Evolutionary conservation across 129 eudicot species (phyloP).

Genomic region (Tanacetum coccineum): DNA sequence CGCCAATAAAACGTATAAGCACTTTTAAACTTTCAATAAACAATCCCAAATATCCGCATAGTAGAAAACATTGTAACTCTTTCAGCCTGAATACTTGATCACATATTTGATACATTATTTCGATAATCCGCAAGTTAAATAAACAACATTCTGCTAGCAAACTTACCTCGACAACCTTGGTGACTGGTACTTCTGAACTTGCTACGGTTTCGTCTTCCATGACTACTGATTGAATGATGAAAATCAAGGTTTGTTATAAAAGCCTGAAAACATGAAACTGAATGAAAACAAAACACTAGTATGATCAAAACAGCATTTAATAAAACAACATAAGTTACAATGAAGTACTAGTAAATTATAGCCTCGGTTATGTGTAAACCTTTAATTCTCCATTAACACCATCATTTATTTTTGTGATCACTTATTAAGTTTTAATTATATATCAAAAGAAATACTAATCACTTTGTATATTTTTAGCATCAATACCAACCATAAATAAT

Average conservation of each 20-base stretch:
- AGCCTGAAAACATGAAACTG: constrained; percentile 19
- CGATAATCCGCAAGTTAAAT: background rate
- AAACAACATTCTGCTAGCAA: background rate
- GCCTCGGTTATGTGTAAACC: constrained; percentile 17
- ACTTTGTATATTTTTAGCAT: background rate
- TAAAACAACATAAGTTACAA: constrained; percentile 18
- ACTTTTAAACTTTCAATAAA: no score
- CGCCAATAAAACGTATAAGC: no score
- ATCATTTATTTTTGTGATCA: constrained; percentile 4
- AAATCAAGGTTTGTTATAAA: constrained; percentile 3
- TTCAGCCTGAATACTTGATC: constrained; percentile 13
- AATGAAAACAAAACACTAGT: constrained; percentile 1
- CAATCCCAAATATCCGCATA: no score
- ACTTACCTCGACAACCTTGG: constrained; percentile 49
- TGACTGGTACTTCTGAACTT: constrained; percentile 51
- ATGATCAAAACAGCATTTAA: background rate
- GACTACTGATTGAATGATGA: constrained; percentile 10
- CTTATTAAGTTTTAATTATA: background rate
- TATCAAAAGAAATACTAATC: background rate
- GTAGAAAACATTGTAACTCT: background rate
- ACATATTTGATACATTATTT: constrained; percentile 2
- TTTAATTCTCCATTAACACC: constrained; percentile 25
- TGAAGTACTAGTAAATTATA: constrained; percentile 4
- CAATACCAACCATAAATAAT: no score
- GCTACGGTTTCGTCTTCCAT: constrained; percentile 62